Evolutionary conservation across 805 yeast genomes (phyloP).

Genomic region (Lipomyces orientalis): DNA sequence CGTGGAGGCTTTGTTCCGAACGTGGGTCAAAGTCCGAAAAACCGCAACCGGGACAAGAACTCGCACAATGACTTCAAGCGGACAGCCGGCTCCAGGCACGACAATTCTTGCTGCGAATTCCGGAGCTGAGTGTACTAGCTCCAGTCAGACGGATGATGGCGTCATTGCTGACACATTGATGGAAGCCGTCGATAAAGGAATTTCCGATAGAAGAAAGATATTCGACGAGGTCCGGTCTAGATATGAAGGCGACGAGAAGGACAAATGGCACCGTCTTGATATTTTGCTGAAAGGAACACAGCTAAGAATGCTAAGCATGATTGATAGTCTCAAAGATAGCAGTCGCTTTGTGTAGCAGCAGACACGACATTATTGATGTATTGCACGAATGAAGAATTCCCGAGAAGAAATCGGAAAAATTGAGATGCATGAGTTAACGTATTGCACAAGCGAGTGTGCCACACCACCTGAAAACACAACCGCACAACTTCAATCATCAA

Average conservation of each 20-base stretch:
- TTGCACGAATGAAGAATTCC: neutral
- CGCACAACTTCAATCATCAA: too few species aligned
- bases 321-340: neutral
- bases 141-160: neutral
- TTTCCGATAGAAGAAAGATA: slow-evolving; percentile 1
- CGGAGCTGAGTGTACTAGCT: neutral
- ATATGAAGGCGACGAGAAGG: neutral
- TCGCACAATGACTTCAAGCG: slow-evolving; percentile 7
- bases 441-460: too few species aligned
- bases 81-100: slow-evolving; percentile 5
- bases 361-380: neutral
- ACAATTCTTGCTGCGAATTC: slow-evolving; percentile 2
- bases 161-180: neutral
- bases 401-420: neutral
- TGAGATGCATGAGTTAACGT: too few species aligned
- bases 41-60: slow-evolving; percentile 18
- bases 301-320: slow-evolving; percentile 15
- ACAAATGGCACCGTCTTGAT: slow-evolving; percentile 10
- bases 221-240: neutral
- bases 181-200: slow-evolving; percentile 1
- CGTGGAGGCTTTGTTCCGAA: slow-evolving; percentile 22
- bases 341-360: neutral
- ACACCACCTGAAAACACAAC: too few species aligned
- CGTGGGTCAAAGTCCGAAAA: slow-evolving; percentile 24
- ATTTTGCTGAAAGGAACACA: slow-evolving; percentile 13